Evolutionary conservation across 106 monocot species (phyloP), one percentile per base, ranked within the genome.

Genomic region (Gastrodia elata): DNA sequence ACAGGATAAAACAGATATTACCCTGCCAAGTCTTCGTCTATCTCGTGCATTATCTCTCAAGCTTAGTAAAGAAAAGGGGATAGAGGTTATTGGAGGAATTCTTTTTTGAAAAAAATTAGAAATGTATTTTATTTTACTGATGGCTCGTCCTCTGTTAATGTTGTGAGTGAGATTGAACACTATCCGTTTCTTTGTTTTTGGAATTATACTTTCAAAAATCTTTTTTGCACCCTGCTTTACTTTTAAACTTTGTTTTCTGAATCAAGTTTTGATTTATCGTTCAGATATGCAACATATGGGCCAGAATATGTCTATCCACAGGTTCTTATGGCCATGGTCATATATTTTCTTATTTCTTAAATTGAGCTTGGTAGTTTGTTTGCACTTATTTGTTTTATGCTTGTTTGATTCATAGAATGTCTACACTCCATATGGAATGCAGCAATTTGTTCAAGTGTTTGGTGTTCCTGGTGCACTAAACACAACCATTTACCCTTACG

Each of bases 391-490:
- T 34, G 44, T 38, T 49, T 46, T 39, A 25, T 25, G 24, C 65
- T 0, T 57, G n/a, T 58, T 35, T 76, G 18, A 44, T 75, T 72
- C 77, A 59, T 84, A 93, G 93, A 93, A 87, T 76, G 43, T 78
- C 8, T 82, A 82, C 39, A 86, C 39, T 75, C 82, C 81, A 27
- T 87, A 84, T 58, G 78, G 65, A 20, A 78, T 80, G 18, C 85
- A 94, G 71, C 89, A 87, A 70, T 94, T 85, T 79, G 43, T 86
- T 72, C 92, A 84, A 74, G 68, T 93, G 30, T 84, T 89, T 79
- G 79, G 93, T 42, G 78, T 82, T 65, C 87, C 89, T 42, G 85
- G 90, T 37, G 39, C 85, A 38, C 73, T 70, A 65, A 85, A 80
- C 52, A 55, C 84, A 44, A 70, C 81, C 28, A 55, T 83, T 55